These are phyloP conservation scores for Fomes fomentarius DNA, from an alignment of 1,284 basidiomycete genomes.

Conservation along the genomic window DNA sequence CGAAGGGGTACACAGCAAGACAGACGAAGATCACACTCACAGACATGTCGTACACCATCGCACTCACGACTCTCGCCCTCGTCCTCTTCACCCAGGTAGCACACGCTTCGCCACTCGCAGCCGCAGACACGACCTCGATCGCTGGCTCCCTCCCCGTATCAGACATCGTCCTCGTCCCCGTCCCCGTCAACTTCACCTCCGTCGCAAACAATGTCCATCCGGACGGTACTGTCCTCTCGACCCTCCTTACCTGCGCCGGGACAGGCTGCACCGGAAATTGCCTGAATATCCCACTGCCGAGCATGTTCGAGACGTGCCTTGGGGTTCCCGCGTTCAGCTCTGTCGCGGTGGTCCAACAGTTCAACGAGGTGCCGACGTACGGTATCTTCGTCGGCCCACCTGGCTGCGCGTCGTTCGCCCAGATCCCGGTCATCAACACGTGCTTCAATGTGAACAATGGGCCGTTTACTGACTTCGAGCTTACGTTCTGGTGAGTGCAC, in stretches of 20 bases:
- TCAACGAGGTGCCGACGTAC: constrained; percentile 9
- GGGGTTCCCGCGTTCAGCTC: constrained; percentile 36
- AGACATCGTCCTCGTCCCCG: not conserved
- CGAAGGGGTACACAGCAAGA: too few relatives aligned
- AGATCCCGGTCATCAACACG: constrained; percentile 16
- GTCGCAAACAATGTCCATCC: not conserved
- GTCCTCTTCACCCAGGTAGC: not conserved
- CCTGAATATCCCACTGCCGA: not conserved
- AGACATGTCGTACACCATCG: not conserved
- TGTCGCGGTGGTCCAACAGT: not conserved
- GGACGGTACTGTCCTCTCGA: not conserved
- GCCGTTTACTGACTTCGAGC: constrained; percentile 3
- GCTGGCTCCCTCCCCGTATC: not conserved
- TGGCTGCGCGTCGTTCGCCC: constrained; percentile 9
- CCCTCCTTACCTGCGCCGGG: not conserved
- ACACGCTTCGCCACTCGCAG: not conserved
- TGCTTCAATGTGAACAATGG: constrained; percentile 14
- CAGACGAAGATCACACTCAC: not conserved
- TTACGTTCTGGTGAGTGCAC: too few relatives aligned
- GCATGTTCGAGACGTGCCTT: constrained; percentile 31
- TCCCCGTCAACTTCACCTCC: not conserved
- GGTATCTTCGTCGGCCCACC: constrained; percentile 5
- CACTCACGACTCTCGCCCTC: not conserved
- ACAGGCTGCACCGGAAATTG: constrained; percentile 14
- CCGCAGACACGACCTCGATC: not conserved